Base-by-base conservation (phyloP, 2,329 filamentous ascomycete genomes). In the Alternaria ventricosa region DNA sequence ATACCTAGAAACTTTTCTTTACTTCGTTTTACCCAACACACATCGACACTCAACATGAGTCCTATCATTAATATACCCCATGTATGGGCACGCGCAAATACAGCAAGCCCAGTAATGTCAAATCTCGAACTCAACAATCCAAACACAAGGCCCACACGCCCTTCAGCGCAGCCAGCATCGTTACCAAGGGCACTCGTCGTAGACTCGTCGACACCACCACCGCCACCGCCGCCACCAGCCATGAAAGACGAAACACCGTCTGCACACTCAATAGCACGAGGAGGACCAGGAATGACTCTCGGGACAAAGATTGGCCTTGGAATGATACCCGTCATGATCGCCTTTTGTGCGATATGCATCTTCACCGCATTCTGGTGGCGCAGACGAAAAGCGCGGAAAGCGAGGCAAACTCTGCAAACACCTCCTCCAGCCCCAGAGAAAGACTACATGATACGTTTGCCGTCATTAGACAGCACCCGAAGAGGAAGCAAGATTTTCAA, bases 291-390 rank as follows among this genome's bases (percentile, higher is more conserved):
- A 28, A 60, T 67, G 57, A 46, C 60, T 46, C 60, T 54, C 18
- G 68, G 41, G 5, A 67, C 54, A 41, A 75, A 71, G 47, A 49
- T 75, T 11, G 74, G 72, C 11, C 66, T 77, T 12, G 72, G 65
- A 7, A 72, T 75, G 64, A 70, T 73, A 41, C 73, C 75, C 5
- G 55, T 74, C 6, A 64, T 67, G 1, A 59, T 69, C 12, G 55
- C 64, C n/a, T 25, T 73, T 3, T 65, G 67, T 54, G 60, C 61
- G 15, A 23, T 64, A 10, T 65, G 60, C n/a, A 53, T 71, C 22
- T 67, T 71, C 61, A 64, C 64, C 46, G 60, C 65, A 20, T 71
- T 71, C 55, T 70, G 71, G 62, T 66, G 64, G 47, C 69, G 69
- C 18, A 64, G 57, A 25, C 66, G 66, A 18, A 63, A 51, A 23